phyloP scores from a whole-genome alignment of 78 protist species.

The Thecamonas trahens region DNA sequence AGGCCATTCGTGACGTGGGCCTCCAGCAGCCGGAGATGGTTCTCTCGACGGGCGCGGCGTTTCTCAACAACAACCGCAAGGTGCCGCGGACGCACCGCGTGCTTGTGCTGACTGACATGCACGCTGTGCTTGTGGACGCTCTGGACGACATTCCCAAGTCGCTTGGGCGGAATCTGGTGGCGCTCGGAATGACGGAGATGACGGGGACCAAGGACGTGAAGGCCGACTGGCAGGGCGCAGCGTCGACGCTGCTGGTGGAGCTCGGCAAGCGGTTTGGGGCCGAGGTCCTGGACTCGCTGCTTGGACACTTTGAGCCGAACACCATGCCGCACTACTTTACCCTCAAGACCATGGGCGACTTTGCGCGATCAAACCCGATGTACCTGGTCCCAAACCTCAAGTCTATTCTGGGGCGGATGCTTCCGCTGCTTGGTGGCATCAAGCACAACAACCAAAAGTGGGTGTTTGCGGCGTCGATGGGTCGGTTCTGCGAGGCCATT shows the following conservation, averaged over 20 bases:
- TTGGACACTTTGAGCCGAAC: constrained; percentile 48
- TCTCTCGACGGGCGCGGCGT: not conserved
- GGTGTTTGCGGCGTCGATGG: constrained; percentile 74
- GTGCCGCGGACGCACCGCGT: constrained; percentile 9
- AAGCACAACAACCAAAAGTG: constrained; percentile 66
- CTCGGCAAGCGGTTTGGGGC: constrained; percentile 32
- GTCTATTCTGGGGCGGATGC: constrained; percentile 37
- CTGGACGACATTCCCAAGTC: not conserved
- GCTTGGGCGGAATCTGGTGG: not conserved
- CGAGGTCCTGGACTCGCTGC: constrained; percentile 39
- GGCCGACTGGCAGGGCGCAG: constrained; percentile 64
- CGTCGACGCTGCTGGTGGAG: constrained; percentile 40
- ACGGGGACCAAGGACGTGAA: constrained; percentile 33
- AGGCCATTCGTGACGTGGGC: constrained; percentile 5
- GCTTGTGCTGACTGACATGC: not conserved
- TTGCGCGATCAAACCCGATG: constrained; percentile 45
- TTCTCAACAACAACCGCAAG: constrained; percentile 8
- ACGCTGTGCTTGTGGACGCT: not conserved
- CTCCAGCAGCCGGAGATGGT: constrained; percentile 20
- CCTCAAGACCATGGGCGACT: constrained; percentile 56
- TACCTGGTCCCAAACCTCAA: constrained; percentile 37
- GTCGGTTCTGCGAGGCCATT: constrained; percentile 61
- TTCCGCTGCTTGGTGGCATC: constrained; percentile 55
- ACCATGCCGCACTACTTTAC: constrained; percentile 59
- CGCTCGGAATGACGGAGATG: not conserved